These are phyloP conservation scores for Pleurotus cornucopiae DNA, from an alignment of 768 basidiomycete genomes.

Conservation along the genomic window DNA sequence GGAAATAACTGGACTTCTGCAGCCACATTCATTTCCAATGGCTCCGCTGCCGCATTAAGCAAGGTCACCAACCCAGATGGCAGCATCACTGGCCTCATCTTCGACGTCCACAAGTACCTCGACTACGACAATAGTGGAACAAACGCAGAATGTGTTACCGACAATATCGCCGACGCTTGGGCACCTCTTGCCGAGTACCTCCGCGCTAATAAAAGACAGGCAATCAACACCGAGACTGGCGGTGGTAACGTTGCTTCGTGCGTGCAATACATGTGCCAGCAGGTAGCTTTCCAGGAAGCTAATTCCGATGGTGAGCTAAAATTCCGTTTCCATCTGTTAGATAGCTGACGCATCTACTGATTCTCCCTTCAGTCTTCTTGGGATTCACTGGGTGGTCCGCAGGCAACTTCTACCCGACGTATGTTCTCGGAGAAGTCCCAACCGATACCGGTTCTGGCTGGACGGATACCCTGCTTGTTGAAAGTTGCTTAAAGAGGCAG, in stretches of 20 bases:
- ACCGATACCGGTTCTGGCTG: slow-evolving; percentile 26
- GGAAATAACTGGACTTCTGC: slow-evolving; percentile 58
- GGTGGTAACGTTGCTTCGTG: slow-evolving; percentile 51
- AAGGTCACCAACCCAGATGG: slow-evolving; percentile 44
- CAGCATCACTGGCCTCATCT: slow-evolving; percentile 39
- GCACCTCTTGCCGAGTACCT: slow-evolving; percentile 45
- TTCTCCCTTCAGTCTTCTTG: slow-evolving; percentile 29
- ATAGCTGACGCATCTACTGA: background rate
- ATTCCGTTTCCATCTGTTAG: background rate
- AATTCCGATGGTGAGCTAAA: slow-evolving; percentile 41
- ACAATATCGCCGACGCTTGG: slow-evolving; percentile 47
- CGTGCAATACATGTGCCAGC: slow-evolving; percentile 37
- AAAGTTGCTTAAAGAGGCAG: slow-evolving; percentile 23
- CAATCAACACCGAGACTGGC: slow-evolving; percentile 59
- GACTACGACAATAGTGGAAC: slow-evolving; percentile 14
- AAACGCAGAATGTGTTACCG: slow-evolving; percentile 42
- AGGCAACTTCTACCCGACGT: slow-evolving; percentile 45
- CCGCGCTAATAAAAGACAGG: slow-evolving; percentile 44
- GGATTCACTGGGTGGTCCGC: slow-evolving; percentile 59
- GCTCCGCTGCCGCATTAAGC: slow-evolving; percentile 43
- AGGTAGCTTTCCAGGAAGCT: slow-evolving; percentile 39
- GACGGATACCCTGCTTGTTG: slow-evolving; percentile 39
- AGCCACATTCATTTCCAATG: slow-evolving; percentile 43
- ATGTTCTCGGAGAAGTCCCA: slow-evolving; percentile 31
- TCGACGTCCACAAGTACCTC: slow-evolving; percentile 54